Percentiles rank a stretch among this genome's conserved stretches.
These are phyloP conservation scores for Rhipidocladum racemiflorum DNA, from an alignment of 176 grass and related monocot genomes.

Conservation along the genomic window DNA sequence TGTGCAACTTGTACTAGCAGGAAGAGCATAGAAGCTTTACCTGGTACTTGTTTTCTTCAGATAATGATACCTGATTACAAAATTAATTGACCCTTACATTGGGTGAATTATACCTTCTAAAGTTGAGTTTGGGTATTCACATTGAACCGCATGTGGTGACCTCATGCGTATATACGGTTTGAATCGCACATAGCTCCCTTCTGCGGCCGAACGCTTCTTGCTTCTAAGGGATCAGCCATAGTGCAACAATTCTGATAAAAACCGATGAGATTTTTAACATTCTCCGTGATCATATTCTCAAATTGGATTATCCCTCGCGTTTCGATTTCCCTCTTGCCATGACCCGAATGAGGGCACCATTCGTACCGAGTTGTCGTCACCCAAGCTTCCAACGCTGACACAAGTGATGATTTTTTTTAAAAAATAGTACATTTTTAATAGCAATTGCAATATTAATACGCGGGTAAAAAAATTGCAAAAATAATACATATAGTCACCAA, in stretches of 20 bases:
- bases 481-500: too few relatives aligned
- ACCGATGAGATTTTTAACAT: too few relatives aligned
- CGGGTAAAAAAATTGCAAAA: too few relatives aligned
- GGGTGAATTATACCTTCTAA: not conserved
- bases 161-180: not conserved
- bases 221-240: not conserved
- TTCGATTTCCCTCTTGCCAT: not conserved
- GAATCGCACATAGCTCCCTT: not conserved
- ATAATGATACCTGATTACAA: not conserved
- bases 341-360: too few relatives aligned
- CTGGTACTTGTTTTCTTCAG: conserved; percentile 14
- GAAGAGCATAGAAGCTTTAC: too few relatives aligned
- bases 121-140: not conserved
- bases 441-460: too few relatives aligned
- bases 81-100: not conserved
- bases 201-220: not conserved
- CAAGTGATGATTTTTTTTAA: too few relatives aligned
- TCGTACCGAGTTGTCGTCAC: too few relatives aligned
- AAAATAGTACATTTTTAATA: too few relatives aligned
- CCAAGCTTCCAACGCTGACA: too few relatives aligned
- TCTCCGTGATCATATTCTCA: not conserved
- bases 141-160: not conserved
- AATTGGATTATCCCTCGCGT: not conserved
- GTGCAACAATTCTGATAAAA: too few relatives aligned
- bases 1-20: too few relatives aligned